A percentile compares a stretch with the other conserved stretches of the same genome.
Evolutionary conservation across 192 early-diverging fungal genomes (phyloP).

Genomic region (Linnemannia schmuckeri): DNA sequence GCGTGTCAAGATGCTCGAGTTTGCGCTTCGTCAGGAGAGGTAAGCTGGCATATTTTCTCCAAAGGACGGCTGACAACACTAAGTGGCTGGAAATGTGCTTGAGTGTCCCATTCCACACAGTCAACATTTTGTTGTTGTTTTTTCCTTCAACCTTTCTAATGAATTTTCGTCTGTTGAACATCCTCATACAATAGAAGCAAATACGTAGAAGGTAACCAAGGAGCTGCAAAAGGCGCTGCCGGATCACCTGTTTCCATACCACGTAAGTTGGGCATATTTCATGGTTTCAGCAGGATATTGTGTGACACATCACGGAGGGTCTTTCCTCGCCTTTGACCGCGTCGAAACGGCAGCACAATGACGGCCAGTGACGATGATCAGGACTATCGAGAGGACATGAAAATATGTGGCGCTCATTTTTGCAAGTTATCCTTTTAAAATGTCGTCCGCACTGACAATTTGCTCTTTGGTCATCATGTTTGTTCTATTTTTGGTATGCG

Average conservation of each 20-base stretch:
- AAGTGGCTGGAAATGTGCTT: neutral
- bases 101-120: neutral
- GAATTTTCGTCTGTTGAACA: neutral
- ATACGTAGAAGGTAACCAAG: slow-evolving; percentile 37
- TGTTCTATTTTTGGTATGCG: neutral
- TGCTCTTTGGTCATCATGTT: neutral
- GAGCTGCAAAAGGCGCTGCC: slow-evolving; percentile 10
- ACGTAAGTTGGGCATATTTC: slow-evolving; percentile 1
- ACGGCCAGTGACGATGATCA: neutral
- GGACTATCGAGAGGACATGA: neutral
- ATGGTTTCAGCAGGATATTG: neutral
- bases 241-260: neutral
- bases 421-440: neutral
- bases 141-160: too few species aligned
- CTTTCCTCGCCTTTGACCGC: neutral
- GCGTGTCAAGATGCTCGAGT: slow-evolving; percentile 92
- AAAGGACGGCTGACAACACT: neutral
- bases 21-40: slow-evolving; percentile 82
- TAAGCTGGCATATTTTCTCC: slow-evolving; percentile 28
- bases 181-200: slow-evolving; percentile 36
- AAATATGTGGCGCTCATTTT: neutral
- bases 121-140: neutral
- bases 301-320: neutral
- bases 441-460: neutral
- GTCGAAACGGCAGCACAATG: neutral